These are phyloP conservation scores for Eucalyptus cloeziana DNA, from an alignment of 345 rosid species.

Conservation along the genomic window DNA sequence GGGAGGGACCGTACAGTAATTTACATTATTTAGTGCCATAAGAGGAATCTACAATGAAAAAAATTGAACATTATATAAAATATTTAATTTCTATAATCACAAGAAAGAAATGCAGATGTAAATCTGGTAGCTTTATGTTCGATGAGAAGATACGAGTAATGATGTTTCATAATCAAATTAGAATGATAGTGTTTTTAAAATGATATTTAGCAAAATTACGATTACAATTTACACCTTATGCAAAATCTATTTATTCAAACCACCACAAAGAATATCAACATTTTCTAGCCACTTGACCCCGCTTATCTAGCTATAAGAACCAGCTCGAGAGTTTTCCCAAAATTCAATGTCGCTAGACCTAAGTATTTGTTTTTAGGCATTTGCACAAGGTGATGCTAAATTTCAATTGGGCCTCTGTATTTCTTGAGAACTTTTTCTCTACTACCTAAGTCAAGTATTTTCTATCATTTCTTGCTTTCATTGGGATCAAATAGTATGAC, in stretches of 20 bases:
- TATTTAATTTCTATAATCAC: not conserved
- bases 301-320: not conserved
- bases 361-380: not conserved
- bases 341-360: accelerated
- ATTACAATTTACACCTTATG: not conserved
- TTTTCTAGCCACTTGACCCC: not conserved
- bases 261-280: too few relatives aligned
- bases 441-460: not conserved
- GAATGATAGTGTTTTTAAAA: not conserved
- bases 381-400: not conserved
- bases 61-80: too few relatives aligned
- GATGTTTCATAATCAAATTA: not conserved
- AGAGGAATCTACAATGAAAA: too few relatives aligned
- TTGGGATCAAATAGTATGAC: not conserved
- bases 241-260: not conserved
- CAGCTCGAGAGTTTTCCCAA: not conserved
- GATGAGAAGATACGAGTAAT: not conserved
- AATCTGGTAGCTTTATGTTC: not conserved
- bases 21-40: too few relatives aligned
- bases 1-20: too few relatives aligned
- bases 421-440: not conserved
- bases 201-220: not conserved
- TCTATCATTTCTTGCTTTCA: not conserved
- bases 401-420: not conserved
- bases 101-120: not conserved